phyloP scores from a whole-genome alignment of 768 basidiomycete species.

The Amanita subjunquillea region DNA sequence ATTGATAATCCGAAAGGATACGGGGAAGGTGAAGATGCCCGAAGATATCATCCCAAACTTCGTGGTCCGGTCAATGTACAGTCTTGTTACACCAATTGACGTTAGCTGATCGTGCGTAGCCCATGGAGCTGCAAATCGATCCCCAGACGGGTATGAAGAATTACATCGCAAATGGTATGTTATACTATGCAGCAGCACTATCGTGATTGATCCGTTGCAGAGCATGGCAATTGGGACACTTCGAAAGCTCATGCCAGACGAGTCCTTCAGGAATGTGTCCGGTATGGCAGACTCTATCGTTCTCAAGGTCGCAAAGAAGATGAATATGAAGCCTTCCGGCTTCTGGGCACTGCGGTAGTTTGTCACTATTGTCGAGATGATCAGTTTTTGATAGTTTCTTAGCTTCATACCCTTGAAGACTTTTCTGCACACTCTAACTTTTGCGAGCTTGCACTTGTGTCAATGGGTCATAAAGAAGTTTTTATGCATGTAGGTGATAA shows the following conservation, averaged over 20 bases:
- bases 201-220: conserved; percentile 18
- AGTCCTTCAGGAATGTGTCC: conserved; percentile 69
- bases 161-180: conserved; percentile 73
- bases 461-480: conserved; percentile 64
- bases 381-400: not conserved
- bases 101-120: conserved; percentile 25
- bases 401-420: conserved; percentile 80
- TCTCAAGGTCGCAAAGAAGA: conserved; percentile 50
- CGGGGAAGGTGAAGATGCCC: conserved; percentile 74
- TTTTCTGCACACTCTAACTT: conserved; percentile 88
- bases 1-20: conserved; percentile 93
- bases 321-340: conserved; percentile 69
- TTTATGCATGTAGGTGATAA: conserved; percentile 85
- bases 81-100: conserved; percentile 9
- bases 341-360: conserved; percentile 61
- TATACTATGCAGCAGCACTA: not conserved
- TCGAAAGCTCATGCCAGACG: conserved; percentile 71
- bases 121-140: conserved; percentile 79
- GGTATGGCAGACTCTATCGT: conserved; percentile 58
- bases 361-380: not conserved
- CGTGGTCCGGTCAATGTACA: conserved; percentile 73
- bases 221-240: conserved; percentile 79
- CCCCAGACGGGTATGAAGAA: conserved; percentile 89
- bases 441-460: conserved; percentile 72
- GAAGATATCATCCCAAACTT: conserved; percentile 64